phyloP scores from a whole-genome alignment of 2,329 filamentous ascomycete species.

The Ceratocystis colombiana region DNA sequence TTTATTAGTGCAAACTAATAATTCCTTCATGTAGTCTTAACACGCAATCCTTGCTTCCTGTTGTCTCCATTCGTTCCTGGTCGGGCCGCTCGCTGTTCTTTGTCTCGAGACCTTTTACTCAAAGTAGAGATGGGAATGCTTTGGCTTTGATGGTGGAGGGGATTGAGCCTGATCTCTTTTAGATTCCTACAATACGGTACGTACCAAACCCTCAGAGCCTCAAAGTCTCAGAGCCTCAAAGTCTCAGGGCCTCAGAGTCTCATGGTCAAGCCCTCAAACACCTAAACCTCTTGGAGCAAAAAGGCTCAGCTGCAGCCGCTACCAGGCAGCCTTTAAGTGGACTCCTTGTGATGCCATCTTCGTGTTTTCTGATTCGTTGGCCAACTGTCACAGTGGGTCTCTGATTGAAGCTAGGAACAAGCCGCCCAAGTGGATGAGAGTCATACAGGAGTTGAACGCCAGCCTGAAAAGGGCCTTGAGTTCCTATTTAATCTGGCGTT shows the following conservation, averaged over 20 bases:
- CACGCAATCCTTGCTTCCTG: constrained; percentile 3
- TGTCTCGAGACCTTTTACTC: not conserved
- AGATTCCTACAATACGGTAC: no score
- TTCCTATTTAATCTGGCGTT: not conserved
- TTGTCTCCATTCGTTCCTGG: constrained; percentile 1
- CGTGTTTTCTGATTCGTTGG: constrained; percentile 21
- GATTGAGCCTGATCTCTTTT: no score
- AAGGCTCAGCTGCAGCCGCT: not conserved
- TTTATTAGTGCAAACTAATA: not conserved
- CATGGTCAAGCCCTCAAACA: not conserved
- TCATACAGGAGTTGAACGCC: constrained; percentile 4
- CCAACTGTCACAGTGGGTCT: constrained; percentile 20
- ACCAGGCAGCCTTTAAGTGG: constrained; percentile 13
- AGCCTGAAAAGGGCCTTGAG: not conserved
- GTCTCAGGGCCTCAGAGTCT: no score
- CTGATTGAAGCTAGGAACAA: not conserved
- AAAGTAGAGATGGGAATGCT: not conserved
- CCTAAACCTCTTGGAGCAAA: not conserved
- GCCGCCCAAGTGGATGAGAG: not conserved
- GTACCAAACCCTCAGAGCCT: no score
- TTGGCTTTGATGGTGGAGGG: no score
- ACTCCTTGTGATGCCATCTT: constrained; percentile 22
- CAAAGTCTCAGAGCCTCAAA: no score
- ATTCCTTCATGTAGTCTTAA: not conserved
- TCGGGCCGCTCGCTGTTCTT: not conserved